Evolutionary conservation across 768 basidiomycete genomes (phyloP).

Genomic region (Hydnum rufescens): DNA sequence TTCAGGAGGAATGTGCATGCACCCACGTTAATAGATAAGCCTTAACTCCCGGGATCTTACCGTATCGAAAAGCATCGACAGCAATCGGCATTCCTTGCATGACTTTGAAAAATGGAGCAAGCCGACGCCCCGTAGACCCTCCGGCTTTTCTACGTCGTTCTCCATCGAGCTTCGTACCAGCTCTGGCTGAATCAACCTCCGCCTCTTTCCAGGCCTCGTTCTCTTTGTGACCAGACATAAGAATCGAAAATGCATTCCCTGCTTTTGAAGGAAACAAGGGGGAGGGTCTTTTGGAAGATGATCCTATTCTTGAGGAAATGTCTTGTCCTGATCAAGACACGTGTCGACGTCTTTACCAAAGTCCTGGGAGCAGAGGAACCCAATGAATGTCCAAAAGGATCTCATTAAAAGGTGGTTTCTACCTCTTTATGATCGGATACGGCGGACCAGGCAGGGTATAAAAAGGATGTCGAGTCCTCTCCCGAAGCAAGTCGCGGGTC

Average conservation of each 20-base stretch:
- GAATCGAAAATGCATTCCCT: conserved; percentile 56
- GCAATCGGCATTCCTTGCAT: conserved; percentile 95
- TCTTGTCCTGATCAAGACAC: too few relatives aligned
- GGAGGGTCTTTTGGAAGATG: too few relatives aligned
- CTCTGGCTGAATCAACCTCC: conserved; percentile 28
- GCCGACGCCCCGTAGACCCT: conserved; percentile 28
- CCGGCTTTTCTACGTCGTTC: conserved; percentile 14
- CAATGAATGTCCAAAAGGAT: too few relatives aligned
- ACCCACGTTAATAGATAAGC: conserved; percentile 82
- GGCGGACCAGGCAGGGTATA: too few relatives aligned
- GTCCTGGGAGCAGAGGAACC: too few relatives aligned
- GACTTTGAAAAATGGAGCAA: conserved; percentile 85
- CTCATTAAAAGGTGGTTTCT: too few relatives aligned
- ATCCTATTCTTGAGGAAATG: too few relatives aligned
- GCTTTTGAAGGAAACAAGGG: too few relatives aligned
- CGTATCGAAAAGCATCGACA: conserved; percentile 94
- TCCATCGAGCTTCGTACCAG: conserved; percentile 21
- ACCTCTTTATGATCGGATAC: too few relatives aligned
- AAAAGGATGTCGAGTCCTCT: too few relatives aligned
- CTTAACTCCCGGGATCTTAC: conserved; percentile 68
- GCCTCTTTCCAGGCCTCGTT: conserved; percentile 75
- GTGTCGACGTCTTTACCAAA: too few relatives aligned
- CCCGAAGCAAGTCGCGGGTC: too few relatives aligned
- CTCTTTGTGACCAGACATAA: conserved; percentile 79
- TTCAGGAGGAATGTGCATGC: conserved; percentile 3